Evolutionary conservation across 1,139 yeast species (phyloP), one percentile per base, ranked within the genome.

Genomic region (Candida albicans): DNA sequence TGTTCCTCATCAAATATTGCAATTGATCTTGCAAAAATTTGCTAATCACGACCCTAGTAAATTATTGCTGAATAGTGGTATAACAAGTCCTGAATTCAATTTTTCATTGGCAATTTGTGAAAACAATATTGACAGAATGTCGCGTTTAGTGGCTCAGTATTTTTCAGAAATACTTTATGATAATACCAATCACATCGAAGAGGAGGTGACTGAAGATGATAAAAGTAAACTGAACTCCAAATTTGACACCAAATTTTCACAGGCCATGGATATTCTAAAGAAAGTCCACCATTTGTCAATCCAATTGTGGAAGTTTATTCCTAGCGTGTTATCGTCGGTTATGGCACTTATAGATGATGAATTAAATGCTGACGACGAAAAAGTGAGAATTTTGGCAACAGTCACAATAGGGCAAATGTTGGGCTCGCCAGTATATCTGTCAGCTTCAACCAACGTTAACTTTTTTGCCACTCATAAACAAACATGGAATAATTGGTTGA

Each of bases 321-420:
- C 97, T 0, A 93, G 86, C 34, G 67, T 88, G 27, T 67, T 89
- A 24, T 75, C 79, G 3, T 81, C 95, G 0, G 86, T 87, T 0
- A 78, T 88, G 73, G 95, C 96, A 0, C 77, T 88, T 46, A 69
- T 90, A 6, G 90, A 87, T 52, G 93, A 87, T 55, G 96, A 89
- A 51, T 67, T 91, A 41, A 82, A 79, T 50, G 85, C 93, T 0
- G 93, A 86, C 39, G 81, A 84, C 51, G 80, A 78, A 24, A 63
- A 71, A 14, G 71, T 87, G 25, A 75, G 97, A 49, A 61, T 72
- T 1, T 62, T 86, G 45, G 91, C 96, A 0, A 87, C 96, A 0
- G 78, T 77, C 40, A 79, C 95, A 0, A 75, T 91, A 6, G 95
- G 95, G 0, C 67, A 73, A 37, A 81, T 91, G 63, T 62, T 89